A percentile compares a stretch with the other conserved stretches of the same genome.
These are phyloP conservation scores for Perkinsus olseni DNA, from an alignment of 169 alveolate genomes.

Conservation along the genomic window DNA sequence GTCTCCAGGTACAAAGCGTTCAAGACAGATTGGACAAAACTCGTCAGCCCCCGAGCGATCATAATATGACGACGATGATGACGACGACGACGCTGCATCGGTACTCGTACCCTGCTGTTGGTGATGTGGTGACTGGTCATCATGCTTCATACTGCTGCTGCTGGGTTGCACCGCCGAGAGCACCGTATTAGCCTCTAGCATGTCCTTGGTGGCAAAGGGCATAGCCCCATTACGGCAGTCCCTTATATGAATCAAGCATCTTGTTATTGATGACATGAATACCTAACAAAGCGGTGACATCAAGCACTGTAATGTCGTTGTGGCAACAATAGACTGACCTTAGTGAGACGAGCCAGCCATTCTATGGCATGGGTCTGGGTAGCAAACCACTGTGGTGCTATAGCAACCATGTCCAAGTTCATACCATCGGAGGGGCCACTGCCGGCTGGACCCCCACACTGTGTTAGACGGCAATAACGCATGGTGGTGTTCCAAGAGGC, in stretches of 20 bases:
- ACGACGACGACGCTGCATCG: not conserved
- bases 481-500: not conserved
- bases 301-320: not conserved
- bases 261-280: not conserved
- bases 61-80: no score
- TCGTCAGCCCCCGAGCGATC: not conserved
- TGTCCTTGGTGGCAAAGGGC: not conserved
- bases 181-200: not conserved
- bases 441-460: not conserved
- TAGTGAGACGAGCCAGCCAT: not conserved
- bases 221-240: not conserved
- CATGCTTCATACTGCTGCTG: not conserved
- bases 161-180: not conserved
- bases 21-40: not conserved
- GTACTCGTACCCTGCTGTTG: not conserved
- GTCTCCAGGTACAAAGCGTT: not conserved
- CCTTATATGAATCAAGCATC: not conserved
- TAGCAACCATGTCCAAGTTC: not conserved
- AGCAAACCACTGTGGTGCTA: not conserved
- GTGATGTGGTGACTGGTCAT: not conserved
- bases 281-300: not conserved
- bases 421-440: not conserved
- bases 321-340: not conserved
- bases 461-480: not conserved
- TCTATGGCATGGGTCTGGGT: not conserved